Conservation (phyloP, 345 rosid species). For the Hibiscus trionum region DNA sequence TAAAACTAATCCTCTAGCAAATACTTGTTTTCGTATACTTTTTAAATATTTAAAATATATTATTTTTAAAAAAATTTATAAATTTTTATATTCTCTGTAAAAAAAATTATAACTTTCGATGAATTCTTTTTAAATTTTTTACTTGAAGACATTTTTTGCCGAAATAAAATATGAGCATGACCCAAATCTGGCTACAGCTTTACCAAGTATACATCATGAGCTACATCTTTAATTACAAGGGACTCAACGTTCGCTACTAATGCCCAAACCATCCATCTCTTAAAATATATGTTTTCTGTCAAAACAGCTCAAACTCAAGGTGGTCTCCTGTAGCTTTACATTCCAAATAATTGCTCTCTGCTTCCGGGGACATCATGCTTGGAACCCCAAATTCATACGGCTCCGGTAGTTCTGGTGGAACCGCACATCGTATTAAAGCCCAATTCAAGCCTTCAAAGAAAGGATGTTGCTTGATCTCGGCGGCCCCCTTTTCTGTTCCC, state of each 20-base stretch:
- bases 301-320: slow-evolving; percentile 86
- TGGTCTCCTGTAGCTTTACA: slow-evolving; percentile 70
- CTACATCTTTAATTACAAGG: slow-evolving; percentile 24
- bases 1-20: no score
- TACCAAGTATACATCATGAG: slow-evolving; percentile 26
- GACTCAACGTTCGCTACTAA: background rate
- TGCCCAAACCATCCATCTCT: background rate
- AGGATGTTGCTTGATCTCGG: slow-evolving; percentile 87
- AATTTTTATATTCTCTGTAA: no score
- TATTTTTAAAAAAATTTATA: no score
- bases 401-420: slow-evolving; percentile 78
- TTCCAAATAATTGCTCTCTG: slow-evolving; percentile 45
- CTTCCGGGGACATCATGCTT: slow-evolving; percentile 23
- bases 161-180: no score
- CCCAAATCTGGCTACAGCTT: no score
- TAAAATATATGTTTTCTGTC: slow-evolving; percentile 11
- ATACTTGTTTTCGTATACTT: no score
- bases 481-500: slow-evolving; percentile 73
- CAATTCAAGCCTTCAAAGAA: slow-evolving; percentile 87
- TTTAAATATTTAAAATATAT: no score
- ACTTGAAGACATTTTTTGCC: no score
- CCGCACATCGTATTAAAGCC: slow-evolving; percentile 82
- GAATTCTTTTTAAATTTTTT: no score
- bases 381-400: slow-evolving; percentile 37
- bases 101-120: no score